Evolutionary conservation across 1,284 basidiomycete species (phyloP).

Genomic region (Anthracocystis walkeri): DNA sequence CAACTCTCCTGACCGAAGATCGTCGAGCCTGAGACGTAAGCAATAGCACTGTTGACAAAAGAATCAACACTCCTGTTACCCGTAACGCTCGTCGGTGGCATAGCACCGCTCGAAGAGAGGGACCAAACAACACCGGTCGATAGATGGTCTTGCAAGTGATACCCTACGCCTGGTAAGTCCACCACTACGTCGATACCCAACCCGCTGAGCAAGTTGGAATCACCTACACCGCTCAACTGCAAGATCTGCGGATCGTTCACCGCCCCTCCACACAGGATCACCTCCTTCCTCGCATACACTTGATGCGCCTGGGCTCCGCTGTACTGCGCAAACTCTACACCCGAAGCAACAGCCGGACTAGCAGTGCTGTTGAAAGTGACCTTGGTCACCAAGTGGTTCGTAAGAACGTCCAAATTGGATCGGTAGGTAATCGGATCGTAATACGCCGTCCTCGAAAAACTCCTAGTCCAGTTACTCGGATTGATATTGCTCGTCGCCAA

Average conservation of each 20-base stretch:
- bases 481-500: conserved; percentile 78
- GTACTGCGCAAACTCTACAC: conserved; percentile 71
- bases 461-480: conserved; percentile 76
- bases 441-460: conserved; percentile 78
- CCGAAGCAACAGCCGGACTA: conserved; percentile 72
- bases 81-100: conserved; percentile 46
- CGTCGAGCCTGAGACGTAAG: conserved; percentile 76
- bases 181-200: conserved; percentile 56
- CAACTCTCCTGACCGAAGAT: conserved; percentile 71
- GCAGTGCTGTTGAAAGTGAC: conserved; percentile 73
- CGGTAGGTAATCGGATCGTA: conserved; percentile 76
- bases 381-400: conserved; percentile 76
- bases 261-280: conserved; percentile 71
- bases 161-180: conserved; percentile 69
- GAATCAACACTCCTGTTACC: conserved; percentile 73
- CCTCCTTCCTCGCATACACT: conserved; percentile 69
- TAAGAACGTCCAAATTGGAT: conserved; percentile 77
- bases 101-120: conserved; percentile 70
- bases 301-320: conserved; percentile 23
- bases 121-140: conserved; percentile 23
- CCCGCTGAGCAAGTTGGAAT: conserved; percentile 74
- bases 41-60: conserved; percentile 78
- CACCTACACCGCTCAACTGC: conserved; percentile 71
- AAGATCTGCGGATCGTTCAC: conserved; percentile 71
- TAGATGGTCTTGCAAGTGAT: conserved; percentile 71